Conservation (phyloP, 139 green algal genomes). For the Picochlorum sp. region DNA sequence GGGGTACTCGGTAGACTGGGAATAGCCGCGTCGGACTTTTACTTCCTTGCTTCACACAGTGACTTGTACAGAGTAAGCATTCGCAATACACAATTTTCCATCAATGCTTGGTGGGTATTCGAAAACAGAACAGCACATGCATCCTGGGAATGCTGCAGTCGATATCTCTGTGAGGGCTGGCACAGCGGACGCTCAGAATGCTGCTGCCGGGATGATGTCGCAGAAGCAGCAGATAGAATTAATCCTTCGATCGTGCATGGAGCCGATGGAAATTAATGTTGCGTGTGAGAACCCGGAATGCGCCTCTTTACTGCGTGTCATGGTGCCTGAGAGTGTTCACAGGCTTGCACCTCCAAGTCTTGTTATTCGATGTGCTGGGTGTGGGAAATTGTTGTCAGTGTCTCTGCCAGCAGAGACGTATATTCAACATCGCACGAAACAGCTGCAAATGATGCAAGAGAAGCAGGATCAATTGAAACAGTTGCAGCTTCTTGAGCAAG, state of each 20-base stretch:
- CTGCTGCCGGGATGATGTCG: too few relatives aligned
- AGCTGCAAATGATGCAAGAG: conserved; percentile 2
- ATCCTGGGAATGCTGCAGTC: too few relatives aligned
- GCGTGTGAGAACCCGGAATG: conserved; percentile 1
- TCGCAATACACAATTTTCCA: too few relatives aligned
- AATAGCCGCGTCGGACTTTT: too few relatives aligned
- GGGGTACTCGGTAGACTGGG: too few relatives aligned
- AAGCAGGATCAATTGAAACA: conserved; percentile 6
- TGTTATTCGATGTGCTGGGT: conserved; percentile 8
- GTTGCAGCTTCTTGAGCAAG: background rate
- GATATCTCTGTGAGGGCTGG: too few relatives aligned
- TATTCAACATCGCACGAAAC: background rate
- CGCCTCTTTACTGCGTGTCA: background rate
- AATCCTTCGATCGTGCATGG: background rate
- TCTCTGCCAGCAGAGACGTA: conserved; percentile 9
- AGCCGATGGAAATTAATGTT: background rate
- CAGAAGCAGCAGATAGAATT: too few relatives aligned
- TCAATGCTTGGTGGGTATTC: too few relatives aligned
- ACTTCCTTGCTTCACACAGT: too few relatives aligned
- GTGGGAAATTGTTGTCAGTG: conserved; percentile 6
- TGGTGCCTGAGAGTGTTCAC: conserved; percentile 3
- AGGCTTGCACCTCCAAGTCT: background rate
- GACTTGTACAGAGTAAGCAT: too few relatives aligned
- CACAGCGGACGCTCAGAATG: too few relatives aligned
- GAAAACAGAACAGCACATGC: too few relatives aligned